Evolutionary conservation across 2,329 filamentous ascomycete species (phyloP).

Genomic region (Alternaria brassicae): DNA sequence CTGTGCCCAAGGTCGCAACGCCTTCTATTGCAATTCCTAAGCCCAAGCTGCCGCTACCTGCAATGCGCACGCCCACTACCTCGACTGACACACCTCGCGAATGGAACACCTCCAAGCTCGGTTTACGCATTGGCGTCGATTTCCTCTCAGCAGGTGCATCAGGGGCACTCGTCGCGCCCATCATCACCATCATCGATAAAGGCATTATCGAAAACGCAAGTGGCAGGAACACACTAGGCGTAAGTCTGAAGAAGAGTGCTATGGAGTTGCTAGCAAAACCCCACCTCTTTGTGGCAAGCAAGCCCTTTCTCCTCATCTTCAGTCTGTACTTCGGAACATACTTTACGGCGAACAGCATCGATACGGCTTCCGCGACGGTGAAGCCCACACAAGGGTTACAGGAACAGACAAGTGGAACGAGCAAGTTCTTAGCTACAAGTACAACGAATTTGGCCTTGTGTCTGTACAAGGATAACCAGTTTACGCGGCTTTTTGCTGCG

Average conservation of each 20-base stretch:
- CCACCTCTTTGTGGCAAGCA: slow-evolving; percentile 66
- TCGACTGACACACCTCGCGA: slow-evolving; percentile 9
- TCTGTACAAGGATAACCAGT: slow-evolving; percentile 88
- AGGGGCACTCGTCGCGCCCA: slow-evolving; percentile 77
- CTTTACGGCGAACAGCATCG: slow-evolving; percentile 83
- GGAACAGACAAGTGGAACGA: slow-evolving; percentile 76
- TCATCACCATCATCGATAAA: slow-evolving; percentile 85
- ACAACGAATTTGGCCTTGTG: slow-evolving; percentile 84
- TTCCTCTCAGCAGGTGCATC: slow-evolving; percentile 72
- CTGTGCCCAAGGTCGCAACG: slow-evolving; percentile 2
- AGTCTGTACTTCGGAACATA: slow-evolving; percentile 87
- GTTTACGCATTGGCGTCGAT: slow-evolving; percentile 72
- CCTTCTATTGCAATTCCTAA: slow-evolving; percentile 9
- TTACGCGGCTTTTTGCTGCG: slow-evolving; percentile 79
- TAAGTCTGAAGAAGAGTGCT: slow-evolving; percentile 67
- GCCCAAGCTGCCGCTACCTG: slow-evolving; percentile 11
- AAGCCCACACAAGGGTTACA: slow-evolving; percentile 63
- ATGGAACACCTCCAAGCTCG: slow-evolving; percentile 81
- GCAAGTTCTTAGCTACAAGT: slow-evolving; percentile 83
- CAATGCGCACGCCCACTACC: slow-evolving; percentile 2
- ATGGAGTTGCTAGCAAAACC: slow-evolving; percentile 65
- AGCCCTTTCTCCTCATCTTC: slow-evolving; percentile 71
- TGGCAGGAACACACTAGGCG: slow-evolving; percentile 65
- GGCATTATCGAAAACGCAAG: slow-evolving; percentile 85
- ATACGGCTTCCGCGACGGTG: slow-evolving; percentile 76